Evolutionary conservation across 2,329 filamentous ascomycete species (phyloP).

Genomic region (Biscogniauxia sp.): DNA sequence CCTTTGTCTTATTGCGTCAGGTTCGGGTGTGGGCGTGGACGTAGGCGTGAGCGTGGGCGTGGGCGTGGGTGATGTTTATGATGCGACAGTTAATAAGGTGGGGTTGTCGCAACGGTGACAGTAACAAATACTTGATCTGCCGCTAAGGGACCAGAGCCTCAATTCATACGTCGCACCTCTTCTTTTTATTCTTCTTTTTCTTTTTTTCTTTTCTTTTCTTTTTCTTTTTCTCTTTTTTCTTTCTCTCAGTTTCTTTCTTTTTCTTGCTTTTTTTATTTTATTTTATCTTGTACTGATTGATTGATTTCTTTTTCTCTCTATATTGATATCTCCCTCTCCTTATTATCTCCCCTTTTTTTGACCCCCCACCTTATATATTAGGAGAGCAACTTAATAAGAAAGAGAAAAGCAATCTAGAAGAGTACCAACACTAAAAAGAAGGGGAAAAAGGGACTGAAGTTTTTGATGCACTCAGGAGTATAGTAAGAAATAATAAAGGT

Average conservation of each 20-base stretch:
- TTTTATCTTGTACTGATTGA: no score
- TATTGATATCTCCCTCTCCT: no score
- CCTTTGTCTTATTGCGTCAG: background rate
- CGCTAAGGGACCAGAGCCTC: slow-evolving; percentile 9
- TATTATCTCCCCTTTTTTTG: no score
- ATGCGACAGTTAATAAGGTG: slow-evolving; percentile 22
- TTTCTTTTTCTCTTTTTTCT: background rate
- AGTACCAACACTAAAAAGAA: background rate
- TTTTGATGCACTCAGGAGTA: background rate
- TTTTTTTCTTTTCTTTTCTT: background rate
- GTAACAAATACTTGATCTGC: slow-evolving; percentile 6
- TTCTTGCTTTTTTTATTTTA: background rate
- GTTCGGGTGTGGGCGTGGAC: background rate
- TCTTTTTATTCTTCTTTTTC: background rate
- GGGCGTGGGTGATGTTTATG: slow-evolving; percentile 18
- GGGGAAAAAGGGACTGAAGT: background rate
- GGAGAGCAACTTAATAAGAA: no score
- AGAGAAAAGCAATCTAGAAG: background rate
- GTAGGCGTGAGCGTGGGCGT: background rate
- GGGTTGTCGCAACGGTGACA: slow-evolving; percentile 10
- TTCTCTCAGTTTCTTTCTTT: background rate
- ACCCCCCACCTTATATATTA: no score
- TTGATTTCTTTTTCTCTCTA: no score
- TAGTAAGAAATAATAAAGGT: background rate
- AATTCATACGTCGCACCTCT: background rate